Evolutionary conservation across 352 stramenopile species (phyloP), one percentile per base, ranked within the genome.

Genomic region (Sclerospora graminicola): DNA sequence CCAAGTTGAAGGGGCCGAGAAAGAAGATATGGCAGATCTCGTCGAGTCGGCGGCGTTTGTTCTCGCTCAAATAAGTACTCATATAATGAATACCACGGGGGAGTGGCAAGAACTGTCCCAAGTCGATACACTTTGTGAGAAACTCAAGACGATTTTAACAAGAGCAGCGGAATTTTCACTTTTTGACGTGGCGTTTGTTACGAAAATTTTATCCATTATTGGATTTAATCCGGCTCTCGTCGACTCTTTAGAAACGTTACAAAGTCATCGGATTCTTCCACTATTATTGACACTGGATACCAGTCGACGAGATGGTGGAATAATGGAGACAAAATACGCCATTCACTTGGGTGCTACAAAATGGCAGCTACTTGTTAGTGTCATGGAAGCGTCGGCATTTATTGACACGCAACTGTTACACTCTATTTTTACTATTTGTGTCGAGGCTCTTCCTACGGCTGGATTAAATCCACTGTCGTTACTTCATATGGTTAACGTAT

Each of bases 401-500:
- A 51, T 83, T 8, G 30, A 66, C 0, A 72, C 69, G 0, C 36
- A 44, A 8, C 37, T 83, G 26, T 56, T 87, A 5, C 51, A 41
- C 30, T 15, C 16, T 5, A 57, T 68, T 2, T 68, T 80, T 18
- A 46, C 63, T n/a, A 45, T 53, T 16, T 79, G 63, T 37, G 48
- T 88, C 15, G 61, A 73, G 9, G 60, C 68, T 7, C 54, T 90
- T 2, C 55, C 66, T 16, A 75, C 73, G 5, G 62, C 63, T 10
- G 79, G 79, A 0, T 72, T 69, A 31, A 68, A 88, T 33, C 57
- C 73, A 8, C 41, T 49, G 2, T 65, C 70, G 28, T 66, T 88
- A n/a, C 53, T 69, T 40, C 58, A 81, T 48, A 79, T 88, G 69
- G 67, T 84, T 16, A 63, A 72, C 4, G 70, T 88, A n/a, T 51